Conservation (phyloP, 805 yeast genomes). For the Barnettozyma vustinii region DNA sequence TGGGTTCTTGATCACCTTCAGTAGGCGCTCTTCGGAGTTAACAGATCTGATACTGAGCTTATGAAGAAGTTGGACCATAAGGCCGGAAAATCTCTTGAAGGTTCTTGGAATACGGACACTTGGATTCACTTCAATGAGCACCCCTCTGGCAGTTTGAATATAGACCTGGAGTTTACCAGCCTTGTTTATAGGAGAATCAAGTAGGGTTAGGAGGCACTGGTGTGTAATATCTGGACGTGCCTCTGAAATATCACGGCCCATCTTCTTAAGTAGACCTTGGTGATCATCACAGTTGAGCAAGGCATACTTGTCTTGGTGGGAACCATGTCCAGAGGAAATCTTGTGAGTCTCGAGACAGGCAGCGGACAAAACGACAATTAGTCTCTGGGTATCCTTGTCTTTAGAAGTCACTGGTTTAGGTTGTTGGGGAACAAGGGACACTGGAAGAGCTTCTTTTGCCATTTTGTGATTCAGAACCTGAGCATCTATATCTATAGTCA, state of each 20-base stretch:
- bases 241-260: constrained; percentile 96
- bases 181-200: constrained; percentile 97
- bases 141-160: constrained; percentile 93
- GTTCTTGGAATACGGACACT: constrained; percentile 97
- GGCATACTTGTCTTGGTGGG: constrained; percentile 87
- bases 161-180: constrained; percentile 96
- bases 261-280: constrained; percentile 88
- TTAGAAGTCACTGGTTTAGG: constrained; percentile 77
- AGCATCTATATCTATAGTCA: neutral
- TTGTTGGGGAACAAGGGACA: constrained; percentile 81
- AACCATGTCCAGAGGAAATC: constrained; percentile 64
- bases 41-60: constrained; percentile 90
- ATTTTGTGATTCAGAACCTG: neutral
- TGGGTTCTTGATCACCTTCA: constrained; percentile 94
- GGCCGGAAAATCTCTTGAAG: constrained; percentile 93
- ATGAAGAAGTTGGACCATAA: constrained; percentile 95
- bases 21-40: constrained; percentile 88
- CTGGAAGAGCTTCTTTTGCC: constrained; percentile 37
- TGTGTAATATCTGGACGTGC: constrained; percentile 99
- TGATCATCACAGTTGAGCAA: constrained; percentile 96
- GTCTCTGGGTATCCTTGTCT: constrained; percentile 81
- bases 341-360: constrained; percentile 96
- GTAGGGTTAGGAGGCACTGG: constrained; percentile 87
- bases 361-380: constrained; percentile 91
- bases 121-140: constrained; percentile 92